Conservation (phyloP, 257 asterid species). For the Solanum corneliomulleri region DNA sequence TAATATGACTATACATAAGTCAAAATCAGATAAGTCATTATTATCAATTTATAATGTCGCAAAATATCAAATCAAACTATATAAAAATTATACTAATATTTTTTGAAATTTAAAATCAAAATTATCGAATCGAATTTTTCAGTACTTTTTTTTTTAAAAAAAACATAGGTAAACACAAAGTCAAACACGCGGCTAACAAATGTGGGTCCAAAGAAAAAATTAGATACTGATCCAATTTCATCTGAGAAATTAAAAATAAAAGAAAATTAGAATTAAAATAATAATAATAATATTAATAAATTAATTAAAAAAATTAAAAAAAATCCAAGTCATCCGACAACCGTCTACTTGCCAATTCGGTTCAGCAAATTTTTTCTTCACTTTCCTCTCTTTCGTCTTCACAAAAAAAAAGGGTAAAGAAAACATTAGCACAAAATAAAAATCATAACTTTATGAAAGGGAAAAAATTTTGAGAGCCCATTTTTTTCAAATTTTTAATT, state of each 20-base stretch:
- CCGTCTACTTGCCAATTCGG: conserved; percentile 33
- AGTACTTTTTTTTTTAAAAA: not conserved
- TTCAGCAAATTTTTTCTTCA: conserved; percentile 10
- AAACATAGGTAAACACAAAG: not conserved
- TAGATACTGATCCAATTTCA: not conserved
- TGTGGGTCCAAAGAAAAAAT: not conserved
- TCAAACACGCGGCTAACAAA: not conserved
- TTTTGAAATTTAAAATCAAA: not conserved
- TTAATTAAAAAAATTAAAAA: not conserved
- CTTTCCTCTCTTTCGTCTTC: not conserved
- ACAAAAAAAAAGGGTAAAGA: not conserved
- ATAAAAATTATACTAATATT: not conserved
- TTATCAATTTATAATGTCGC: not conserved
- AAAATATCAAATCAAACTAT: not conserved
- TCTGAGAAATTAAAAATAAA: not conserved
- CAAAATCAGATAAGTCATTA: not conserved
- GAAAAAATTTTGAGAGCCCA: not conserved
- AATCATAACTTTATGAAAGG: not conserved
- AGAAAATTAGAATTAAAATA: not conserved
- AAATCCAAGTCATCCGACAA: not conserved
- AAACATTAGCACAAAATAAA: conserved; percentile 1
- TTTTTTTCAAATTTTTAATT: not conserved
- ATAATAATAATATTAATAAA: not conserved
- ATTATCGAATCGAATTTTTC: not conserved
- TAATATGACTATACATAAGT: not conserved